A percentile compares a stretch with the other conserved stretches of the same genome.
Conservation (phyloP, 23 red algal genomes). For the Gracilaria domingensis region DNA sequence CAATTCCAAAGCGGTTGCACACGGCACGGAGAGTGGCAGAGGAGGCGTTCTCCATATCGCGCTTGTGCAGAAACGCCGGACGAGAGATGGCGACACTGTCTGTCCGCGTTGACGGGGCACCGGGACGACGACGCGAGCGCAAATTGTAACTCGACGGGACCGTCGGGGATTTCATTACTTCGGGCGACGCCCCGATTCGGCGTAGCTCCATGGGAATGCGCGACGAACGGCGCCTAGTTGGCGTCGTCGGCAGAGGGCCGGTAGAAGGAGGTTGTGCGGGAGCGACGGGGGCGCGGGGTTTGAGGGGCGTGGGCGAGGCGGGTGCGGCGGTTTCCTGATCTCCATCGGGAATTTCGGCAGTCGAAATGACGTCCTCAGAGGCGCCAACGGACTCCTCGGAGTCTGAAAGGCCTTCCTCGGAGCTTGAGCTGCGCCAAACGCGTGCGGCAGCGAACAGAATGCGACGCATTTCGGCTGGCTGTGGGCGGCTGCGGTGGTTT, state of each 20-base stretch:
- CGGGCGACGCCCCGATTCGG: neutral
- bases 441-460: constrained; percentile 4
- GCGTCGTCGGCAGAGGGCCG: neutral
- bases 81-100: constrained; percentile 37
- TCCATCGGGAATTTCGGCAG: neutral
- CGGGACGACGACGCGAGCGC: constrained; percentile 28
- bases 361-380: neutral
- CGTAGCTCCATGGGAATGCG: constrained; percentile 22
- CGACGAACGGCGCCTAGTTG: neutral
- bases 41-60: constrained; percentile 19
- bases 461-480: constrained; percentile 13
- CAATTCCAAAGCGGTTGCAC: constrained; percentile 27
- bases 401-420: neutral
- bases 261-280: neutral
- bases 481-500: neutral
- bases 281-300: neutral
- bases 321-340: neutral
- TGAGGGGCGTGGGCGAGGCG: neutral
- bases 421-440: neutral
- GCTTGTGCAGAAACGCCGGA: constrained; percentile 31
- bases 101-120: constrained; percentile 3
- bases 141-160: constrained; percentile 4
- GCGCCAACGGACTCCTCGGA: neutral
- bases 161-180: neutral
- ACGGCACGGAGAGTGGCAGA: neutral